These are phyloP conservation scores for Wallacemonas sp. DNA, from an alignment of 208 protist genomes.

Conservation along the genomic window DNA sequence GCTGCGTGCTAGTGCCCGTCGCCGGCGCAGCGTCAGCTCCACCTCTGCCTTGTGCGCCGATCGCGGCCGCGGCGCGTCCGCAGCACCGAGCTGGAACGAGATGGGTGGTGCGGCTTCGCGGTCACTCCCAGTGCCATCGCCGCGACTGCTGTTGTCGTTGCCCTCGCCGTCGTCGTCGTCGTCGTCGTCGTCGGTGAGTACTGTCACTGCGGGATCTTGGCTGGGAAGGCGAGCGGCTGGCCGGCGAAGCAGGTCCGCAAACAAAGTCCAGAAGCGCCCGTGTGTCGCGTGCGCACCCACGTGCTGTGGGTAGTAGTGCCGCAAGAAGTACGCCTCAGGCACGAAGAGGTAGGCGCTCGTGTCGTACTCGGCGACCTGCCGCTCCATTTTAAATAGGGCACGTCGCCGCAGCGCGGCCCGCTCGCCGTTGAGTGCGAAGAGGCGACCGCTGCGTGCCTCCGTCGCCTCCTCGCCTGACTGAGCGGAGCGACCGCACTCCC, in stretches of 20 bases:
- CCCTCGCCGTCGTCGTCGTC: too few relatives aligned
- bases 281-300: neutral
- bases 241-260: neutral
- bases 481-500: too few relatives aligned
- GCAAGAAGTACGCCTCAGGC: conserved; percentile 14
- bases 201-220: neutral
- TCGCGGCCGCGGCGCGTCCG: neutral
- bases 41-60: neutral
- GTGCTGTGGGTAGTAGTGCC: conserved; percentile 6
- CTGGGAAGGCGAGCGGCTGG: neutral
- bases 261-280: conserved; percentile 6
- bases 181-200: neutral
- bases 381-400: neutral
- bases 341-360: conserved; percentile 5
- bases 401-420: neutral
- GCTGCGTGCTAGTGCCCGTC: neutral
- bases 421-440: conserved; percentile 4
- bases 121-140: too few relatives aligned
- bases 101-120: too few relatives aligned
- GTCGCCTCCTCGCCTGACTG: too few relatives aligned
- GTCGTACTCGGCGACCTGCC: conserved; percentile 6
- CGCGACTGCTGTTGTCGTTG: too few relatives aligned
- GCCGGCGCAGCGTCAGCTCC: neutral
- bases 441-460: too few relatives aligned
- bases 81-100: too few relatives aligned